These are phyloP conservation scores for Camellia lanceoleosa DNA, from an alignment of 148 eudicot genomes.

Conservation along the genomic window DNA sequence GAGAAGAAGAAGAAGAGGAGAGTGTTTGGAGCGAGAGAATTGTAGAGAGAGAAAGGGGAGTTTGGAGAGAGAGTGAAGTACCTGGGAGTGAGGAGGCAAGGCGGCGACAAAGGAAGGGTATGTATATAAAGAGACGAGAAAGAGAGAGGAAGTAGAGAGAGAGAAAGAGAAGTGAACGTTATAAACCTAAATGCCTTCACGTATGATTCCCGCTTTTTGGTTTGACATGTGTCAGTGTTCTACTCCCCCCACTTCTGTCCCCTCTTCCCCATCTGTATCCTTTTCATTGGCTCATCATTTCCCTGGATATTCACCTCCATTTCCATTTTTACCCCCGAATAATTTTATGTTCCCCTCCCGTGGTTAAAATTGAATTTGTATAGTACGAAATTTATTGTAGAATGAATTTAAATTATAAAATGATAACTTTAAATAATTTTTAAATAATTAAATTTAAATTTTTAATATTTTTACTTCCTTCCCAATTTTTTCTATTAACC, in stretches of 20 bases:
- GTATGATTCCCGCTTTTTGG: slow-evolving; percentile 12
- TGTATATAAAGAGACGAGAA: too few species aligned
- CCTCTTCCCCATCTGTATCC: background rate
- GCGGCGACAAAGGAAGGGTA: slow-evolving; percentile 2
- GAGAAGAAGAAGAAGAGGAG: background rate
- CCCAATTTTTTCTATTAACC: too few species aligned
- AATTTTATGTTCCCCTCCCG: too few species aligned
- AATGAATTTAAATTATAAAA: too few species aligned
- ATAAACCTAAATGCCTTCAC: slow-evolving; percentile 3
- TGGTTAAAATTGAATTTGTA: too few species aligned
- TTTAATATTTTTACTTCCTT: too few species aligned
- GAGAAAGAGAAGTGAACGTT: slow-evolving; percentile 5
- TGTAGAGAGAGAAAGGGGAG: too few species aligned
- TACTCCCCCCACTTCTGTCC: background rate
- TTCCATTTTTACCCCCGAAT: too few species aligned
- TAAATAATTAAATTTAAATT: too few species aligned
- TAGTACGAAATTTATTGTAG: too few species aligned
- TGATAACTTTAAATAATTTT: too few species aligned
- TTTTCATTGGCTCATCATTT: background rate
- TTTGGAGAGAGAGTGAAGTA: background rate
- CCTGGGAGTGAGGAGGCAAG: background rate
- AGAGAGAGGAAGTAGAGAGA: background rate
- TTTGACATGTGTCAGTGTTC: background rate
- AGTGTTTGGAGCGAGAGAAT: background rate
- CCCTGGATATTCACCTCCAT: too few species aligned